phyloP scores from a whole-genome alignment of 2,329 filamentous ascomycete species.

The Monosporascus sp. region DNA sequence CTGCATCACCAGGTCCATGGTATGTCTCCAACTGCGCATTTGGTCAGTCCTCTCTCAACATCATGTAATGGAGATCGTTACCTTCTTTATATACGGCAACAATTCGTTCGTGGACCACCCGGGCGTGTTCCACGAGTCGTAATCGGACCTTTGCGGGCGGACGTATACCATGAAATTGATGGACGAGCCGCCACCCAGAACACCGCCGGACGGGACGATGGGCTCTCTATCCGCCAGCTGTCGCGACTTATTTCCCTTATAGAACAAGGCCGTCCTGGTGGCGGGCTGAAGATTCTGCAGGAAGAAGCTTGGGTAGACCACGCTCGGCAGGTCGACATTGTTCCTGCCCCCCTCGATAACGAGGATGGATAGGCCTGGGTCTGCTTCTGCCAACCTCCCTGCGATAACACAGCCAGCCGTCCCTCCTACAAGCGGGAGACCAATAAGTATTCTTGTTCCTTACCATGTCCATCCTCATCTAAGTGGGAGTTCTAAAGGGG shows the following conservation, averaged over 20 bases:
- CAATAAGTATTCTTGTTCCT: not conserved
- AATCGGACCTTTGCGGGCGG: constrained; percentile 21
- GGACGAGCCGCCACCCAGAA: constrained; percentile 45
- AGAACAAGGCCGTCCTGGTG: constrained; percentile 38
- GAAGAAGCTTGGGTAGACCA: constrained; percentile 40
- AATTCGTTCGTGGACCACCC: constrained; percentile 23
- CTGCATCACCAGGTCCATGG: constrained; percentile 37
- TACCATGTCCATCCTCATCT: not conserved
- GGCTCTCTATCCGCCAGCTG: constrained; percentile 37
- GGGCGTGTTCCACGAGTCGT: constrained; percentile 10
- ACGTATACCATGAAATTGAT: constrained; percentile 38
- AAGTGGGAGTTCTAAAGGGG: not conserved
- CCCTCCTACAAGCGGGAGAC: constrained; percentile 4
- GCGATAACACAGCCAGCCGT: constrained; percentile 13
- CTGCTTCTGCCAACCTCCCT: constrained; percentile 9
- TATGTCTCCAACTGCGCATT: constrained; percentile 47
- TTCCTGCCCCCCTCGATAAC: constrained; percentile 11
- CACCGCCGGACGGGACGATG: constrained; percentile 32
- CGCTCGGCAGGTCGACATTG: constrained; percentile 6
- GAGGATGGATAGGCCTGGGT: constrained; percentile 12
- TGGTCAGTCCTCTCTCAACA: not conserved
- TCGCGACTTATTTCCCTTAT: constrained; percentile 26
- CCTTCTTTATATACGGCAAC: constrained; percentile 43
- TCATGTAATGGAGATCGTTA: not conserved
- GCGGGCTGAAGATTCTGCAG: constrained; percentile 38